phyloP scores from a whole-genome alignment of 192 early-diverging fungal genomes.

The Coemansia sp. region DNA sequence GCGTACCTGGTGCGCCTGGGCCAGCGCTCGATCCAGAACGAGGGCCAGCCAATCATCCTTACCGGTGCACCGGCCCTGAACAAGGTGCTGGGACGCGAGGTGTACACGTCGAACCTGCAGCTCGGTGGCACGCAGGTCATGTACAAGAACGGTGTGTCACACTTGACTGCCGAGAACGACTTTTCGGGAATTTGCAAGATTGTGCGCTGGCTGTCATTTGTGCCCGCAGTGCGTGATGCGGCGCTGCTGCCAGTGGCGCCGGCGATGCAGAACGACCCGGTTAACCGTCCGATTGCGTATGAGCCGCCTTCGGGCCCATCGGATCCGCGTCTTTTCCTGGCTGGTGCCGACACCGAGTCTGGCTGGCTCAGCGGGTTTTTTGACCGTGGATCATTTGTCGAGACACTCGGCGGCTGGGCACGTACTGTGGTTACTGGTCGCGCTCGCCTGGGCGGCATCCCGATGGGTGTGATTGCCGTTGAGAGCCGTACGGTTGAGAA shows the following conservation, averaged over 20 bases:
- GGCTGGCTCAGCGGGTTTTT: slow-evolving; percentile 91
- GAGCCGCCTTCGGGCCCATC: slow-evolving; percentile 81
- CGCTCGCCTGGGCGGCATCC: slow-evolving; percentile 93
- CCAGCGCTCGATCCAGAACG: slow-evolving; percentile 95
- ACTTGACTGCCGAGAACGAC: slow-evolving; percentile 94
- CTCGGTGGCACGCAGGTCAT: slow-evolving; percentile 99
- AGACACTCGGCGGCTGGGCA: slow-evolving; percentile 96
- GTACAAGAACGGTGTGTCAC: slow-evolving; percentile 98
- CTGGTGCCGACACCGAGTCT: slow-evolving; percentile 66
- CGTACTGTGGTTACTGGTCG: slow-evolving; percentile 94
- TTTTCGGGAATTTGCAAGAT: slow-evolving; percentile 91
- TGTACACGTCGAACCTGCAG: slow-evolving; percentile 97
- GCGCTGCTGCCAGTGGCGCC: slow-evolving; percentile 62
- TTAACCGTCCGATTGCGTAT: slow-evolving; percentile 82
- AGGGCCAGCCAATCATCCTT: slow-evolving; percentile 97
- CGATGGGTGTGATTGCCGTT: slow-evolving; percentile 96
- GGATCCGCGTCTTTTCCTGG: slow-evolving; percentile 88
- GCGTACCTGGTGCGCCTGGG: slow-evolving; percentile 98
- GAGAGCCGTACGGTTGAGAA: slow-evolving; percentile 92
- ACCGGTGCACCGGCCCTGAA: slow-evolving; percentile 96
- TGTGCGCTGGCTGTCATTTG: slow-evolving; percentile 89
- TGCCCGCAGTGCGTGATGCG: slow-evolving; percentile 73
- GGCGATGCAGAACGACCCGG: slow-evolving; percentile 63
- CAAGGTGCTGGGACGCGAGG: slow-evolving; percentile 97
- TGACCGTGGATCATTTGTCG: slow-evolving; percentile 93